Percentiles rank a stretch among this genome's conserved stretches.
phyloP scores from a whole-genome alignment of 78 protist genomes.

The Emiliania huxleyi region DNA sequence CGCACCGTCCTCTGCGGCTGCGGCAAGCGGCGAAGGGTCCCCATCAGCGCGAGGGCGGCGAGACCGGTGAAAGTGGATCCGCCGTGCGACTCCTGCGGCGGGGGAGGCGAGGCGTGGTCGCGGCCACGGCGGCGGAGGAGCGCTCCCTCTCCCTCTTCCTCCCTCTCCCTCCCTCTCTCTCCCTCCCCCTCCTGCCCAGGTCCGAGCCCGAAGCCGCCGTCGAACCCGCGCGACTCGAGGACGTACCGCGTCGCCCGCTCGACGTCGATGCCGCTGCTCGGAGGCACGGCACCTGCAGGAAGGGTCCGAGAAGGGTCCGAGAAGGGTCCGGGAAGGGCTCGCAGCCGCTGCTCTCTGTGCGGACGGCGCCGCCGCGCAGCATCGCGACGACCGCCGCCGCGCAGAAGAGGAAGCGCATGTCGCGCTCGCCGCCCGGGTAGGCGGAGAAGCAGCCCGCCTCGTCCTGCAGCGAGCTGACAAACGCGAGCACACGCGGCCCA shows the following conservation, averaged over 20 bases:
- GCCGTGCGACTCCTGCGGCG: constrained; percentile 53
- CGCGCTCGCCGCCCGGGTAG: constrained; percentile 24
- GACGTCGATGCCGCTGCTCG: not conserved
- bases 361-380: not conserved
- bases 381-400: not conserved
- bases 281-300: no score
- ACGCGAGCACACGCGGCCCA: not conserved
- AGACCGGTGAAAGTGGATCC: constrained; percentile 51
- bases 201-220: constrained; percentile 47
- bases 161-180: no score
- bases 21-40: not conserved
- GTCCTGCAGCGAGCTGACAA: not conserved
- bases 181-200: constrained; percentile 49
- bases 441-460: not conserved
- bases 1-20: not conserved
- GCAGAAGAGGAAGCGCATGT: constrained; percentile 49
- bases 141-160: no score
- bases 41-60: constrained; percentile 33
- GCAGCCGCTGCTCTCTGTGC: not conserved
- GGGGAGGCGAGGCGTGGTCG: no score
- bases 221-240: not conserved
- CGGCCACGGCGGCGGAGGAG: no score
- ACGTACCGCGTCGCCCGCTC: not conserved
- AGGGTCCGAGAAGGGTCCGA: no score
- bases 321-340: no score